A percentile compares a stretch with the other conserved stretches of the same genome.
Conservation (phyloP, 257 asterid genomes). For the Nicotiana tabacum region DNA sequence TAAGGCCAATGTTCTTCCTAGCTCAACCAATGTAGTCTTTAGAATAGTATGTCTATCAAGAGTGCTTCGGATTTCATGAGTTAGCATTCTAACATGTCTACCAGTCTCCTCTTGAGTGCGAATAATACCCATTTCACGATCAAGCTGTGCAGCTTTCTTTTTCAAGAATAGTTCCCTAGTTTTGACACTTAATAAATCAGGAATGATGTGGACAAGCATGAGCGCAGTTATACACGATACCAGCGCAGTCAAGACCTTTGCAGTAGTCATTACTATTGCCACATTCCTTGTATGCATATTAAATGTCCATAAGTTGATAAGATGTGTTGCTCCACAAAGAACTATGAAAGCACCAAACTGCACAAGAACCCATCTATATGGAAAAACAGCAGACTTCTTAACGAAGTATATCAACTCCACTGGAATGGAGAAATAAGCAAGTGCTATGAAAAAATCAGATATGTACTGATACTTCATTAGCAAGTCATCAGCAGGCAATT, state of each 20-base stretch:
- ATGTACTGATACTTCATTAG: conserved; percentile 94
- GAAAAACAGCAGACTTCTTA: conserved; percentile 95
- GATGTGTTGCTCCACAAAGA: conserved; percentile 97
- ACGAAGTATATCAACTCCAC: conserved; percentile 93
- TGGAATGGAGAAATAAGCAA: conserved; percentile 97
- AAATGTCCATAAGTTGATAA: conserved; percentile 90
- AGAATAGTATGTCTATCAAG: conserved; percentile 94
- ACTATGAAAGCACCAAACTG: conserved; percentile 99
- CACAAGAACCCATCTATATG: conserved; percentile 97
- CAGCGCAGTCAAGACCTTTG: conserved; percentile 78
- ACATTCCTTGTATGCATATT: conserved; percentile 78
- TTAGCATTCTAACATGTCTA: conserved; percentile 95
- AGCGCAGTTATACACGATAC: conserved; percentile 96
- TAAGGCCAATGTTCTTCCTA: conserved; percentile 77
- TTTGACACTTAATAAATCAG: conserved; percentile 90
- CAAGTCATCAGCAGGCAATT: conserved; percentile 89
- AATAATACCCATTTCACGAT: conserved; percentile 92
- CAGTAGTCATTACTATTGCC: conserved; percentile 87
- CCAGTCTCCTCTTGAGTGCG: conserved; percentile 99
- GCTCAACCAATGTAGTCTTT: conserved; percentile 91
- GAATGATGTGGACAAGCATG: conserved; percentile 90
- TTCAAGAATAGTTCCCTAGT: conserved; percentile 87
- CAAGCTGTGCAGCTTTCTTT: conserved; percentile 90
- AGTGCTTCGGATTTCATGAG: conserved; percentile 97
- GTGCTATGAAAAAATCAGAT: conserved; percentile 96